Base-by-base conservation (phyloP, 208 protist species). In the Crithidia fasciculata region DNA sequence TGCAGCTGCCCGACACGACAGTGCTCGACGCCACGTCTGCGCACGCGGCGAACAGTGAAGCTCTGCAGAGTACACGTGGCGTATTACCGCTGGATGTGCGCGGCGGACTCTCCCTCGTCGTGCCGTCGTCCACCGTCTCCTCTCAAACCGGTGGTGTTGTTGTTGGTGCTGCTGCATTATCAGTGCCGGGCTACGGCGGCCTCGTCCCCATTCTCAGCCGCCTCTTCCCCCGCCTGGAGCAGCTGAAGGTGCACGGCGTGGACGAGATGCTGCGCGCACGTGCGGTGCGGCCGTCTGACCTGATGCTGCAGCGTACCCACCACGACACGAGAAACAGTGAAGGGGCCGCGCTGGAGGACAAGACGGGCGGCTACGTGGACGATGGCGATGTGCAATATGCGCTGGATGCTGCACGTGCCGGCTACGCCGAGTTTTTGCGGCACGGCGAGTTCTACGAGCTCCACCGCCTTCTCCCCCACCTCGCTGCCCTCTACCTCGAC, bases 381-480 rank as follows among this genome's bases (percentile, higher is more conserved):
- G 45, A 49, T 49, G 9, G 45, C 45, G 12, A 13, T 13, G 45
- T 13, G 45, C 9, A 15, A 13, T 49, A 8, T 49, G 45, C 19
- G 13, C 8, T n/a, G n/a, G 62, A 68, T 16, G 7, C 62, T 4
- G 9, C 53, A 36, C 62, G 62, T 4, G 49, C 37, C 4, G 62
- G 47, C 13, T 57, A 68, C 49, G 62, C 47, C 2, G 49, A 40
- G 16, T 28, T 45, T 36, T 16, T 57, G 62, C 62, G 62, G 0
- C 62, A 68, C 62, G 37, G 62, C 49, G 62, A 68, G 49, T 57
- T 68, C 9, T 36, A 68, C 62, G n/a, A 19, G 3, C 49, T 68
- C 15, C 62, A 18, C 12, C 49, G 62, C 18, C 49, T 50, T 4
- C 62, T 68, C 13, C 62, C 62, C 8, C 49, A 19, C 8, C 62